Base-by-base conservation (phyloP, 208 protist genomes). In the Trypanosoma cruzi region DNA sequence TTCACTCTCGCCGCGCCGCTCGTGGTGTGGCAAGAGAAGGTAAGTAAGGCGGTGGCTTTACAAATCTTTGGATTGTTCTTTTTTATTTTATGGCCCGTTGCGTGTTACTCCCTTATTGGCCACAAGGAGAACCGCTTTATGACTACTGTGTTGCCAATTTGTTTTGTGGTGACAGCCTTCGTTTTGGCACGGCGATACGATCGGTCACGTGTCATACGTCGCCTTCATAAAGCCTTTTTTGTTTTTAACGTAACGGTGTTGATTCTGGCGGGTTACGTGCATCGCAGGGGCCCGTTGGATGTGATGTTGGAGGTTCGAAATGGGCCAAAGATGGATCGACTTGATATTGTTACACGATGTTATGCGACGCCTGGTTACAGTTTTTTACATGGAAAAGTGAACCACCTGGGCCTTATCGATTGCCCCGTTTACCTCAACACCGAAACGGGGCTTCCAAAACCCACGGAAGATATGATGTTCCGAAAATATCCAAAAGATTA, bases 81-180 rank as follows among this genome's bases (percentile, higher is more conserved):
- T 5, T 44, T 73, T 37, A n/a, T 81, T 20, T 20, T 78, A 7
- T 94, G 77, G 53, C 80, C 76, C 11, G 16, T 98, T 10, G 2
- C 66, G 0, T 55, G 82, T n/a, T 90, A 98, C 71, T 97, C 87
- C 56, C 57, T 87, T 10, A 72, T 98, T 26, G 66, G 57, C 0
- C 97, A 99, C 82, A 99, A 99, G 68, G 97, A 99, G 69, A 96
- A 97, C 73, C 87, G 97, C 54, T 97, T 97, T 73, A 44, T 96
- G 20, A 88, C 85, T 56, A 61, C 80, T 5, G 64, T 92, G 18
- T 53, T 94, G 0, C 79, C 88, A 28, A 14, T 92, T 6, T 28
- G 56, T 29, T 54, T 94, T 31, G 29, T 96, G 7, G 54, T 92
- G 13, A 66, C 63, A 5, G 82, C 73, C 26, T 74, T 89, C 29